These are phyloP conservation scores for Annulohypoxylon stygium DNA, from an alignment of 495 filamentous ascomycete genomes.

Conservation along the genomic window DNA sequence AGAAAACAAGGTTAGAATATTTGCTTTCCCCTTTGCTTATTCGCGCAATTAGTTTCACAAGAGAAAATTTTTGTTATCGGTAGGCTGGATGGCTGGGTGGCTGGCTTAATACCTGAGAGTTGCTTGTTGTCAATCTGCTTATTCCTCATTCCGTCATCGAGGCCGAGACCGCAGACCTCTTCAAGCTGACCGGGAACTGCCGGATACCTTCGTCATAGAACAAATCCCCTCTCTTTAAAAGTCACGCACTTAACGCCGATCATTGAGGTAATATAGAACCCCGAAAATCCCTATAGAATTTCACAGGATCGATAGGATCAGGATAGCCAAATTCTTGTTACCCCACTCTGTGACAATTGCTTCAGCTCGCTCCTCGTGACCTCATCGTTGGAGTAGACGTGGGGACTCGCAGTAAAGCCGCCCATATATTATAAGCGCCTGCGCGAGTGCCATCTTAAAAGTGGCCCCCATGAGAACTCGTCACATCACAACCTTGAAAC, in stretches of 20 bases:
- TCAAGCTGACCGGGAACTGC: constrained; percentile 10
- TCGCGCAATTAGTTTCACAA: constrained; percentile 26
- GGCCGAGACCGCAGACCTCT: not conserved
- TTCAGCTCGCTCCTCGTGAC: constrained; percentile 1
- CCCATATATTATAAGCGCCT: constrained; percentile 2
- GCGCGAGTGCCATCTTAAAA: constrained; percentile 1
- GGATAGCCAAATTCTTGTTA: not conserved
- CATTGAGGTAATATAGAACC: constrained; percentile 9
- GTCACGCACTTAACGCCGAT: constrained; percentile 3
- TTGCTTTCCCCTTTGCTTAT: constrained; percentile 12
- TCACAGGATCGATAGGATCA: not conserved
- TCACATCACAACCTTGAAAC: not conserved
- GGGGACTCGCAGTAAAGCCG: not conserved
- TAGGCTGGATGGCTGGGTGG: constrained; percentile 15
- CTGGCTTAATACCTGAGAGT: constrained; percentile 28
- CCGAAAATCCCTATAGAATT: not conserved
- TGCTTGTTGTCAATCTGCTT: constrained; percentile 10
- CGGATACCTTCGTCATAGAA: constrained; percentile 19
- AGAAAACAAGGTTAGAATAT: constrained; percentile 16
- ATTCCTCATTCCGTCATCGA: constrained; percentile 22
- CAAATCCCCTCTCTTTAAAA: constrained; percentile 1
- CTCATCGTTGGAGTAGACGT: constrained; percentile 3
- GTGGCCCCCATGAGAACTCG: not conserved
- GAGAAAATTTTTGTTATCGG: constrained; percentile 16
- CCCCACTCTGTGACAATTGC: constrained; percentile 2